Evolutionary conservation across 495 filamentous ascomycete genomes (phyloP).

Genomic region (Penicillium daleae): DNA sequence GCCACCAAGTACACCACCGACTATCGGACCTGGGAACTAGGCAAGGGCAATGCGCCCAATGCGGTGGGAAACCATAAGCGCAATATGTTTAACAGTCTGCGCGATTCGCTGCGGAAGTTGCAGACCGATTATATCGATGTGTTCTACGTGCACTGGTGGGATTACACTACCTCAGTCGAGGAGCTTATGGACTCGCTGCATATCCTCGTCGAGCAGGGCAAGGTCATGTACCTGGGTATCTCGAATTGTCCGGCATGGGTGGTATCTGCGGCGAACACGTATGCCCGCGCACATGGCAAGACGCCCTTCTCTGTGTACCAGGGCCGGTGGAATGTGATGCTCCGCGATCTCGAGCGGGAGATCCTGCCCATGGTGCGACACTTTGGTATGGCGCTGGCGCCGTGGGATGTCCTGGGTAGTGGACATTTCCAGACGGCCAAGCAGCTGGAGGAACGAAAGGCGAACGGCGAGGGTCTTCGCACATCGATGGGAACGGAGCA

Average conservation of each 20-base stretch:
- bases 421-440: slow-evolving; percentile 55
- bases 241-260: slow-evolving; percentile 67
- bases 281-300: slow-evolving; percentile 62
- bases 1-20: slow-evolving; percentile 70
- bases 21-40: slow-evolving; percentile 34
- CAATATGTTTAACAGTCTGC: slow-evolving; percentile 57
- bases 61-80: slow-evolving; percentile 58
- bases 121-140: slow-evolving; percentile 69
- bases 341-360: slow-evolving; percentile 59
- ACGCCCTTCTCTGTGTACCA: slow-evolving; percentile 68
- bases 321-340: slow-evolving; percentile 61
- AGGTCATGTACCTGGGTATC: slow-evolving; percentile 68
- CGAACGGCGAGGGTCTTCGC: slow-evolving; percentile 35
- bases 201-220: slow-evolving; percentile 57
- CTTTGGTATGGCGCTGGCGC: slow-evolving; percentile 62
- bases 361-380: slow-evolving; percentile 59
- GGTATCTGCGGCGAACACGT: slow-evolving; percentile 61
- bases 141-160: slow-evolving; percentile 67
- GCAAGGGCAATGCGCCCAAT: slow-evolving; percentile 55
- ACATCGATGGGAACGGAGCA: slow-evolving; percentile 20
- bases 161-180: slow-evolving; percentile 58
- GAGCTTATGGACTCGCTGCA: slow-evolving; percentile 66
- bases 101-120: slow-evolving; percentile 60
- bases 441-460: slow-evolving; percentile 37
- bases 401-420: slow-evolving; percentile 58